phyloP scores from a whole-genome alignment of 2,329 filamentous ascomycete genomes.

The Penicillium sumatraense region DNA sequence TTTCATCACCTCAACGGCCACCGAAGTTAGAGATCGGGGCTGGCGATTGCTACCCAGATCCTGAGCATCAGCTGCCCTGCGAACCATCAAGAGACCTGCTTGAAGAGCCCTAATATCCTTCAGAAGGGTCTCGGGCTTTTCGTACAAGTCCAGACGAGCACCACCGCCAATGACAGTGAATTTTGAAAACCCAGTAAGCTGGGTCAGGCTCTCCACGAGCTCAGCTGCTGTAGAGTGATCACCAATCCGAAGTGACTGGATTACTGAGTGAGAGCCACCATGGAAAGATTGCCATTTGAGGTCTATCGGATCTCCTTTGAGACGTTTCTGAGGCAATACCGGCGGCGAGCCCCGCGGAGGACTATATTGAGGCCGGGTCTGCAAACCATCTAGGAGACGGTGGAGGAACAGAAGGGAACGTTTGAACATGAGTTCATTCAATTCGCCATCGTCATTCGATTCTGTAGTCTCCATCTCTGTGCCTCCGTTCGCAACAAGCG shows the following conservation, averaged over 20 bases:
- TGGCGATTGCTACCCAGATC: slow-evolving; percentile 33
- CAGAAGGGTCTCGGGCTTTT: slow-evolving; percentile 64
- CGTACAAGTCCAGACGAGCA: slow-evolving; percentile 64
- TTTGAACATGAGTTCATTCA: slow-evolving; percentile 67
- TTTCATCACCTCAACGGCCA: slow-evolving; percentile 79
- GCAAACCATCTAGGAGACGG: slow-evolving; percentile 64
- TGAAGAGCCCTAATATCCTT: slow-evolving; percentile 66
- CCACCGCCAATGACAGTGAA: slow-evolving; percentile 75
- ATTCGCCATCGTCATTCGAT: slow-evolving; percentile 53
- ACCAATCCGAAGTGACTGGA: slow-evolving; percentile 68
- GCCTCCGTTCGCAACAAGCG: slow-evolving; percentile 49
- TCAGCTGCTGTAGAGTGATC: slow-evolving; percentile 72
- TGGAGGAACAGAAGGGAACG: slow-evolving; percentile 71
- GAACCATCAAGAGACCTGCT: slow-evolving; percentile 68
- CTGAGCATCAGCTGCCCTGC: slow-evolving; percentile 59
- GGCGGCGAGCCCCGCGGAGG: slow-evolving; percentile 65
- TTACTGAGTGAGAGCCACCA: slow-evolving; percentile 61
- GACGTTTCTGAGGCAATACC: slow-evolving; percentile 58
- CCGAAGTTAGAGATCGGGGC: slow-evolving; percentile 59
- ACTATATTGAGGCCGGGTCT: slow-evolving; percentile 60
- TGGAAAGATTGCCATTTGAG: slow-evolving; percentile 78
- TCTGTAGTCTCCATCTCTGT: slow-evolving; percentile 59
- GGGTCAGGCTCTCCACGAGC: slow-evolving; percentile 68
- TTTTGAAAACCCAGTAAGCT: slow-evolving; percentile 75
- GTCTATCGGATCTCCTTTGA: slow-evolving; percentile 66